Evolutionary conservation across 768 basidiomycete species (phyloP), one percentile per base, ranked within the genome.

Genomic region (Auriscalpium microsporum): DNA sequence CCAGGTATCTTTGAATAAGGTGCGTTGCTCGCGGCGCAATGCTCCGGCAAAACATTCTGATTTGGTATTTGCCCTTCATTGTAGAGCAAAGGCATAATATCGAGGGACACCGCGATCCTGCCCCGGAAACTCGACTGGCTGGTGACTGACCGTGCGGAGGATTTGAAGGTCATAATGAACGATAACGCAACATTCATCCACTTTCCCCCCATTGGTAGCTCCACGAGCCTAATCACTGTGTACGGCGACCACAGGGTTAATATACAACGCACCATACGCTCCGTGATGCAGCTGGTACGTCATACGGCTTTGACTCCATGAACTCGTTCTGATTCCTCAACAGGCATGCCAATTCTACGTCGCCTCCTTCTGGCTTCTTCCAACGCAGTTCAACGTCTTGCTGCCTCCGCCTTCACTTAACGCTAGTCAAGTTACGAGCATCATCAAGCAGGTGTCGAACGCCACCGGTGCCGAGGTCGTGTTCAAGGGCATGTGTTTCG

Each of bases 81-180:
- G 19, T 64, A 98, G 95, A 86, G 84, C 66, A 93, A 94, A 68
- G 78, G 82, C 48, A 82, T 96, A 56, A 85, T 96, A 55, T 94
- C 95, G 8, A 77, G 92, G 57, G 94, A 99, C 67, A 93, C 91
- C 14, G 90, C 93, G 6, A 88, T 97, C 54, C 79, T 96, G 21
- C 95, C 95, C 55, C 87, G 95, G 59, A 99, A 99, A 69, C 78
- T 99, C 58, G 95, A 99, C 65, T 97, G 95, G 94, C 87, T 99
- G 82, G 82, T 96, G 53, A 90, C 89, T n/a, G 92, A 99, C 69
- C 84, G 90, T n/a, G 75, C 87, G 10, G 94, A 97, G 33, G 95
- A 98, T 59, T 75, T 99, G 65, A 92, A 86, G 71, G 78, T 84
- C 5, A 81, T 94, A 67, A 97, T 96, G 94, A 84, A 81, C 62